Percentiles rank a stretch among this genome's conserved stretches.
These are phyloP conservation scores for Isabelozyma rhagii DNA, from an alignment of 805 yeast genomes.

Conservation along the genomic window DNA sequence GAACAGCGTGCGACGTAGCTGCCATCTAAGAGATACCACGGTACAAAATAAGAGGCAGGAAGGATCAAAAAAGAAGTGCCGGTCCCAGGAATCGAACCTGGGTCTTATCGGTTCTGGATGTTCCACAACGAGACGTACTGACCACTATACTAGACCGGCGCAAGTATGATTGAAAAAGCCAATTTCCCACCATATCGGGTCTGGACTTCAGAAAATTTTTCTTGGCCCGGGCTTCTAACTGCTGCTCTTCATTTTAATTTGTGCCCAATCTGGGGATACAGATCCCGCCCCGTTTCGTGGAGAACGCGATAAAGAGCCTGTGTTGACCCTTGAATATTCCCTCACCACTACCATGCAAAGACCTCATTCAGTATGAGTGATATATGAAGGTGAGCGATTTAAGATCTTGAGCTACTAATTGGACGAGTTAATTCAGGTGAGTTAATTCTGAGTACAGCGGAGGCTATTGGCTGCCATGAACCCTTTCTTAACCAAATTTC, in stretches of 20 bases:
- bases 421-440: neutral
- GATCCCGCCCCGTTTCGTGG: too few species aligned
- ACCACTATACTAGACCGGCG: slow-evolving; percentile 43
- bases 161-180: neutral
- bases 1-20: too few species aligned
- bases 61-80: slow-evolving; percentile 20
- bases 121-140: slow-evolving; percentile 45
- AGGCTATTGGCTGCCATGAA: neutral
- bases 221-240: neutral
- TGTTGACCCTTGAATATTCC: too few species aligned
- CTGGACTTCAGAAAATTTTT: neutral
- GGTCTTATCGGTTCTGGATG: slow-evolving; percentile 34
- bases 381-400: neutral
- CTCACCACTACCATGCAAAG: too few species aligned
- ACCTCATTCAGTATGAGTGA: too few species aligned
- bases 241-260: too few species aligned
- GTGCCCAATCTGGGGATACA: too few species aligned
- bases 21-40: neutral
- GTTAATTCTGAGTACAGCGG: neutral
- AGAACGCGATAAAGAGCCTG: too few species aligned
- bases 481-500: neutral
- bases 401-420: too few species aligned
- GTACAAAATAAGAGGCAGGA: too few species aligned
- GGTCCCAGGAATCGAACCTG: slow-evolving; percentile 50
- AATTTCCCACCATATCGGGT: neutral